Conservation (phyloP, 768 basidiomycete species). For the Leccinum aurantiacum region DNA sequence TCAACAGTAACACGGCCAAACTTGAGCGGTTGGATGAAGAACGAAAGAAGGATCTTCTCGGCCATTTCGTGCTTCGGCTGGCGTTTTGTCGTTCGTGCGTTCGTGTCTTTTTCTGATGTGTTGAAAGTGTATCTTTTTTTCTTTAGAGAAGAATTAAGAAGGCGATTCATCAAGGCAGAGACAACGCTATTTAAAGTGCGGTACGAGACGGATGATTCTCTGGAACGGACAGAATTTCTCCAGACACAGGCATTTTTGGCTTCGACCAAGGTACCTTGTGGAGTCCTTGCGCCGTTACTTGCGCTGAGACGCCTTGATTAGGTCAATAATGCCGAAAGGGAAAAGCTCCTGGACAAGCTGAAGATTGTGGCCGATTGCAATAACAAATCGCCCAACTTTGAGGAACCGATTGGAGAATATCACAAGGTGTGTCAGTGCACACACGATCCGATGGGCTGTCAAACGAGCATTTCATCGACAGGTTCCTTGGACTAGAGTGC, state of each 20-base stretch:
- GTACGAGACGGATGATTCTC: conserved; percentile 60
- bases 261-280: conserved; percentile 54
- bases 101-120: not conserved
- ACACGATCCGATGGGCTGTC: not conserved
- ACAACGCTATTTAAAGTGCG: conserved; percentile 78
- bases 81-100: conserved; percentile 97
- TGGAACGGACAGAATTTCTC: conserved; percentile 69
- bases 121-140: not conserved
- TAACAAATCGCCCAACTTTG: conserved; percentile 1
- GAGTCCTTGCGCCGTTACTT: not conserved
- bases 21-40: conserved; percentile 54
- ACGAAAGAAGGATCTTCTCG: conserved; percentile 79
- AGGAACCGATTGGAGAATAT: conserved; percentile 37
- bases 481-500: conserved; percentile 97
- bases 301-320: conserved; percentile 26
- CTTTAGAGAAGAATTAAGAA: conserved; percentile 81
- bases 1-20: conserved; percentile 58
- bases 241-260: conserved; percentile 55
- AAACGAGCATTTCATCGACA: conserved; percentile 29
- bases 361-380: conserved; percentile 28
- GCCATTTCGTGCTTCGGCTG: conserved; percentile 90
- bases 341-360: conserved; percentile 47
- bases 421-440: conserved; percentile 60
- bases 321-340: conserved; percentile 63
- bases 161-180: conserved; percentile 89